Percentiles rank a stretch among this genome's conserved stretches.
Conservation (phyloP, 495 filamentous ascomycete genomes). For the Gamarada debralockiae region DNA sequence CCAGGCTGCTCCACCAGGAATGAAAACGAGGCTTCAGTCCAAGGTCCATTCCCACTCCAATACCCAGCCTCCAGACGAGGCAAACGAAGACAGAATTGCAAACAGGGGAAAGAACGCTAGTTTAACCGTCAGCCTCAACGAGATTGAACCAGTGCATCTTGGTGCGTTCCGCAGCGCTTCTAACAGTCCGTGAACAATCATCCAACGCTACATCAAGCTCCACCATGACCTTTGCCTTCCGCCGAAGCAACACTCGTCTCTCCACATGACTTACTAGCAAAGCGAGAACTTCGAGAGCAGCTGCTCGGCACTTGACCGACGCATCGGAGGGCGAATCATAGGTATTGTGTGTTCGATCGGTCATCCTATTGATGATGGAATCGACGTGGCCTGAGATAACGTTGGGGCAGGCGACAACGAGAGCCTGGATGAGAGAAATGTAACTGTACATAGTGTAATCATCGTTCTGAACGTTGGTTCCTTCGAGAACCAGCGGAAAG, state of each 20-base stretch:
- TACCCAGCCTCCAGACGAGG: no score
- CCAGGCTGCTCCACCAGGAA: no score
- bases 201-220: conserved; percentile 10
- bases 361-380: conserved; percentile 18
- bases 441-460: conserved; percentile 12
- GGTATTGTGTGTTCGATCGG: conserved; percentile 16
- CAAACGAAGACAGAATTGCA: no score
- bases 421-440: conserved; percentile 6
- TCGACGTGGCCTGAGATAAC: conserved; percentile 14
- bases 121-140: background rate
- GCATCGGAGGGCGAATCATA: conserved; percentile 13
- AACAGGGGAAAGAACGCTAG: no score
- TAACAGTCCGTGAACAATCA: conserved; percentile 7
- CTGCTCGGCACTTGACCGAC: conserved; percentile 1
- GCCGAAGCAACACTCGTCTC: background rate
- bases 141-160: conserved; percentile 18
- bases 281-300: conserved; percentile 19
- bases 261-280: conserved; percentile 4
- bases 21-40: no score
- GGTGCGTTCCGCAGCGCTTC: conserved; percentile 2
- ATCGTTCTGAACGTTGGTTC: conserved; percentile 14
- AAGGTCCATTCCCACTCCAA: no score
- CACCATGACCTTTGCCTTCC: conserved; percentile 4
- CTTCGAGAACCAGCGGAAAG: conserved; percentile 14
- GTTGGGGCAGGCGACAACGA: background rate